phyloP scores from a whole-genome alignment of 768 basidiomycete genomes.

The Kwoniella bestiolae region DNA sequence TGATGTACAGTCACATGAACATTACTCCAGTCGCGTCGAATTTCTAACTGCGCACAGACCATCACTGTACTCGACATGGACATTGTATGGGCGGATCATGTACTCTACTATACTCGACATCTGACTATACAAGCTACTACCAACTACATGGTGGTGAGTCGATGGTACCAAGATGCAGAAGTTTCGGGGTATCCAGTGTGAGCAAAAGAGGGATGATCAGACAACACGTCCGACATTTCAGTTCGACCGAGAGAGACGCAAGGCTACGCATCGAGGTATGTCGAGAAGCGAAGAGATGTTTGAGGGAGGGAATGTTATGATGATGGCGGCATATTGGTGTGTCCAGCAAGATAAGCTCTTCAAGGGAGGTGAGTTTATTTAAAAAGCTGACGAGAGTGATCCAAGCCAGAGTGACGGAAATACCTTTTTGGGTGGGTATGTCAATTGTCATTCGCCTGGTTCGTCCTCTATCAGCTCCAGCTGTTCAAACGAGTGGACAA shows the following conservation, averaged over 20 bases:
- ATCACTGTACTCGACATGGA: no score
- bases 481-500: neutral
- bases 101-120: no score
- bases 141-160: no score
- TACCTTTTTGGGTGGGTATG: neutral
- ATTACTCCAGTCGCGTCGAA: no score
- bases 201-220: no score
- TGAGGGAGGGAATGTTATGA: neutral
- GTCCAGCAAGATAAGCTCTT: neutral
- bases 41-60: no score
- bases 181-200: neutral
- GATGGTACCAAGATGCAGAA: no score
- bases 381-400: neutral
- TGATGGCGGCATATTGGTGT: conserved; percentile 2
- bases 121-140: no score
- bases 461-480: neutral
- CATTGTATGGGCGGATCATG: no score
- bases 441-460: neutral
- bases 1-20: no score
- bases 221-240: neutral
- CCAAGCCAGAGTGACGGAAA: neutral
- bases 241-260: neutral
- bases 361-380: neutral
- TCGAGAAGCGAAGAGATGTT: neutral
- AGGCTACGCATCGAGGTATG: neutral